Evolutionary conservation across 2,329 filamentous ascomycete species (phyloP).

Genomic region (Blastomyces emzantsi): DNA sequence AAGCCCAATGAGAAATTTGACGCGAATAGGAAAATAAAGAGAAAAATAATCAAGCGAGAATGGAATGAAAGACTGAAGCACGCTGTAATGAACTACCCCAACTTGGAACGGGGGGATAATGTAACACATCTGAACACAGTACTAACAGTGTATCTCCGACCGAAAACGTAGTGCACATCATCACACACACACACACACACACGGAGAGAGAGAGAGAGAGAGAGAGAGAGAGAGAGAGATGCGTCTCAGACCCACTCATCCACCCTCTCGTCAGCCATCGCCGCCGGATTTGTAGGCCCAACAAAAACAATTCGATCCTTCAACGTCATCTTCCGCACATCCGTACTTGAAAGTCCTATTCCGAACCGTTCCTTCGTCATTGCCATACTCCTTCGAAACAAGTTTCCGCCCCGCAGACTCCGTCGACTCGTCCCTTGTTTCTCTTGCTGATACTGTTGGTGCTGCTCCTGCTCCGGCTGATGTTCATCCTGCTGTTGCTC

Average conservation of each 20-base stretch:
- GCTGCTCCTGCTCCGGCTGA: neutral
- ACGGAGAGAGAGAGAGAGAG: too few relatives aligned
- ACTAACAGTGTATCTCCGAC: too few relatives aligned
- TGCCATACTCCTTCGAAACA: conserved; percentile 1
- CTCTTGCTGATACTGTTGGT: neutral
- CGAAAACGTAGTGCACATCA: too few relatives aligned
- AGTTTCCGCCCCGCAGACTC: neutral
- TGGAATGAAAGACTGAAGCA: neutral
- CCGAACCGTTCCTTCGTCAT: conserved; percentile 1
- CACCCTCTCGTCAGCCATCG: neutral
- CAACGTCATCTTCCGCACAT: neutral
- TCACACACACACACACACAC: conserved; percentile 33
- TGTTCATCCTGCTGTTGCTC: conserved; percentile 20
- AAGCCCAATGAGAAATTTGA: neutral
- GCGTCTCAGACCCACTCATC: neutral
- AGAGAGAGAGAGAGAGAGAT: too few relatives aligned
- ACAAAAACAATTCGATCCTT: conserved; percentile 3
- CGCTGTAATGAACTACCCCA: neutral
- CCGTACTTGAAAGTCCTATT: neutral
- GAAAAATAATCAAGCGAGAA: neutral
- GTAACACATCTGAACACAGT: neutral
- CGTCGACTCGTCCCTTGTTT: neutral
- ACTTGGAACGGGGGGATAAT: too few relatives aligned
- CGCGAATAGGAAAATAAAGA: neutral
- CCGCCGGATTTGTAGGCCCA: neutral